These are phyloP conservation scores for Corchorus capsularis DNA, from an alignment of 345 rosid species.

Conservation along the genomic window DNA sequence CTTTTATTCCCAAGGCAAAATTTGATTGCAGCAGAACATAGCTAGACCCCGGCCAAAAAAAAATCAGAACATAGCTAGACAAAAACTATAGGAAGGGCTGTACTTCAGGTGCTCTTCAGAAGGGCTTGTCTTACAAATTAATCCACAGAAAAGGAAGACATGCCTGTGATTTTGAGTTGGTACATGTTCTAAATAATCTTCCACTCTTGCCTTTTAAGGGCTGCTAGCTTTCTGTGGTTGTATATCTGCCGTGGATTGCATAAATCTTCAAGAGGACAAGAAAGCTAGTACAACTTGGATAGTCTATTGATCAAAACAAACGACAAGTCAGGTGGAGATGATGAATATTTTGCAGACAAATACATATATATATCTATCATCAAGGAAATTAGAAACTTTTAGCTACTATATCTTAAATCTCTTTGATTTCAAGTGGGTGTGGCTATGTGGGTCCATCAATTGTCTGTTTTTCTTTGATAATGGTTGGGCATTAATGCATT, in stretches of 20 bases:
- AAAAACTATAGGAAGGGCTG: neutral
- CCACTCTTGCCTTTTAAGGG: neutral
- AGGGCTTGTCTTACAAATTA: slow-evolving; percentile 4
- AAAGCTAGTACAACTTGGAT: neutral
- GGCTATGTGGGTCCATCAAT: neutral
- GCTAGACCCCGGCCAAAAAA: no score
- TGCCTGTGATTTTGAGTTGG: neutral
- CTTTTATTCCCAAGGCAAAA: neutral
- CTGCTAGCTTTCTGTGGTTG: neutral
- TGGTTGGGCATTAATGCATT: neutral
- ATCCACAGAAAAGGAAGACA: neutral
- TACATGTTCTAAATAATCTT: neutral
- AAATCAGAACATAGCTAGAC: no score
- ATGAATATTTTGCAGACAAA: neutral
- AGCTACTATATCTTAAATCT: neutral
- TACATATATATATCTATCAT: neutral
- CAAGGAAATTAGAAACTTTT: neutral
- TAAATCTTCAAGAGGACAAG: neutral
- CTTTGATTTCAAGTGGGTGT: neutral
- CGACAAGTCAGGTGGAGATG: neutral
- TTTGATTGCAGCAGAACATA: neutral
- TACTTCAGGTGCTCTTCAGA: neutral
- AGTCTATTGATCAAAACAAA: neutral
- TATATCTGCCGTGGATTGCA: neutral
- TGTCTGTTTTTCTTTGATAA: neutral